phyloP scores from a whole-genome alignment of 208 protist genomes.

The Ichthyophonus hoferi region DNA sequence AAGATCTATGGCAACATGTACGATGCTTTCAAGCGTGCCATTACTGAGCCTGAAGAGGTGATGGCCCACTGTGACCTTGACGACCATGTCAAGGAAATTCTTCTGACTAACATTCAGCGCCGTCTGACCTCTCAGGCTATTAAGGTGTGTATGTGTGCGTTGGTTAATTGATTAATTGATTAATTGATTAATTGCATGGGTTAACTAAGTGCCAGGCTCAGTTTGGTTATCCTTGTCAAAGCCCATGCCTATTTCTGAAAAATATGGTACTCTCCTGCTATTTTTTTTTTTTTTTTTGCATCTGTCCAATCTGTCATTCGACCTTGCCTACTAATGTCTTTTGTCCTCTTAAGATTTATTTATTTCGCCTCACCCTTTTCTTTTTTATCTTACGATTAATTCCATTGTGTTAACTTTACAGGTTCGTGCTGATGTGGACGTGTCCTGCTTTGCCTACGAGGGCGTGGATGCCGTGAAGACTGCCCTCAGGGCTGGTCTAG shows the following conservation, averaged over 20 bases:
- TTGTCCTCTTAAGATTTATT: too few species aligned
- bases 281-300: background rate
- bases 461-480: conserved; percentile 94
- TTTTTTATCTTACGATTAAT: too few species aligned
- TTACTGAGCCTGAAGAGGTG: conserved; percentile 48
- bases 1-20: conserved; percentile 71
- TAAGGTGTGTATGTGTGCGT: conserved; percentile 66
- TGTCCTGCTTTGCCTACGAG: conserved; percentile 94
- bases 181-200: too few species aligned
- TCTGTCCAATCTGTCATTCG: background rate
- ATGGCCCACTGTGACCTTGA: conserved; percentile 57
- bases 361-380: too few species aligned
- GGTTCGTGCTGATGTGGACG: conserved; percentile 84
- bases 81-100: conserved; percentile 47
- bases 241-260: too few species aligned
- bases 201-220: too few species aligned
- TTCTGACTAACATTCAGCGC: conserved; percentile 68
- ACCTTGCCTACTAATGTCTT: too few species aligned
- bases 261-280: too few species aligned
- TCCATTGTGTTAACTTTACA: too few species aligned
- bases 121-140: conserved; percentile 75
- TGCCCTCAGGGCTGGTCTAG: conserved; percentile 80
- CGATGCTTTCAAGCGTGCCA: conserved; percentile 76
- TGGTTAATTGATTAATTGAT: too few species aligned
- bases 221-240: too few species aligned